phyloP scores from a whole-genome alignment of 352 stramenopile species.

The Phytophthora idaei region DNA sequence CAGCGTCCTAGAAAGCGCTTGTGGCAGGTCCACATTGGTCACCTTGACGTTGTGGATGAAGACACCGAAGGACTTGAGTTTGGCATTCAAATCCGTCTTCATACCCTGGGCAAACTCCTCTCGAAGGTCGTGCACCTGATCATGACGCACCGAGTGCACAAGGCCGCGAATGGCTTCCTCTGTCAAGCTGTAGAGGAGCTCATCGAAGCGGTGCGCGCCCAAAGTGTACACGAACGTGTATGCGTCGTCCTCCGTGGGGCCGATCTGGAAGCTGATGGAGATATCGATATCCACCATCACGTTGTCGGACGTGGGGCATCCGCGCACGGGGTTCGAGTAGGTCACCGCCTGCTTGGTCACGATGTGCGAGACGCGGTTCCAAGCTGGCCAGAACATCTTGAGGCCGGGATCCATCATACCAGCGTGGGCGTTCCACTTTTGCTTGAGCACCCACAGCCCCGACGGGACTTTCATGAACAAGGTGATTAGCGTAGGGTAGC shows the following conservation, averaged over 20 bases:
- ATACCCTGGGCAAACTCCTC: conserved; percentile 86
- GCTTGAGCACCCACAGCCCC: conserved; percentile 81
- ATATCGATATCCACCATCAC: conserved; percentile 92
- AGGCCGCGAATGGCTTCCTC: conserved; percentile 82
- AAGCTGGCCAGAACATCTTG: conserved; percentile 78
- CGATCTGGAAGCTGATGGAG: conserved; percentile 89
- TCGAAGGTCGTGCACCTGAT: conserved; percentile 81
- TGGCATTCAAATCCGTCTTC: conserved; percentile 84
- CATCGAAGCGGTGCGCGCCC: conserved; percentile 84
- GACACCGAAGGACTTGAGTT: conserved; percentile 71
- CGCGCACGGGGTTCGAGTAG: conserved; percentile 74
- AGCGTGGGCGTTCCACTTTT: conserved; percentile 83
- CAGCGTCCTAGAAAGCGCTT: conserved; percentile 64
- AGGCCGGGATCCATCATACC: conserved; percentile 83
- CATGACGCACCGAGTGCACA: conserved; percentile 82
- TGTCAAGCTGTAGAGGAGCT: conserved; percentile 80
- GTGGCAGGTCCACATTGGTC: conserved; percentile 79
- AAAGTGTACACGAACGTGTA: conserved; percentile 87
- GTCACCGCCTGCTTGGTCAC: conserved; percentile 87
- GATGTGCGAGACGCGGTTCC: conserved; percentile 87
- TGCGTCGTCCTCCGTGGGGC: conserved; percentile 73
- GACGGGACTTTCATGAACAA: conserved; percentile 70
- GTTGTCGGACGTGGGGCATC: conserved; percentile 84
- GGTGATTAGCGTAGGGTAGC: conserved; percentile 56
- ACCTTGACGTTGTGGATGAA: conserved; percentile 91